Evolutionary conservation across 164 flowering plant species (phyloP).

Genomic region (Kalanchoe fedtschenkoi): DNA sequence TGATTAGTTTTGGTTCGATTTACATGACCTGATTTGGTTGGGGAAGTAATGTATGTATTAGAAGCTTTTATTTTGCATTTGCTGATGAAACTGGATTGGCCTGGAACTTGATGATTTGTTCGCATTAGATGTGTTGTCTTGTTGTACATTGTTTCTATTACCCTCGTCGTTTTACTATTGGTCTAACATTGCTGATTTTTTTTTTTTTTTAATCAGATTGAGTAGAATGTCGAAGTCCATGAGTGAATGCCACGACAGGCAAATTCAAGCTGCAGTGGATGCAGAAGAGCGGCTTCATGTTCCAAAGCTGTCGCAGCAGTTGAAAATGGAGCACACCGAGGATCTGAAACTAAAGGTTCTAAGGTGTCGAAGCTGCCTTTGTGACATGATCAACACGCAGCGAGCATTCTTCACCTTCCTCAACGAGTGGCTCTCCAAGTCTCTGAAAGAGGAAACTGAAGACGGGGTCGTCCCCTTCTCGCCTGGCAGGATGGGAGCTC

Average conservation of each 20-base stretch:
- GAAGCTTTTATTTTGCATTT: too few relatives aligned
- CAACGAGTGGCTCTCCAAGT: constrained; percentile 7
- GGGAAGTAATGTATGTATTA: too few relatives aligned
- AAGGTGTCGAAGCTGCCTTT: neutral
- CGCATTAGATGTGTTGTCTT: too few relatives aligned
- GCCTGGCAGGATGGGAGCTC: neutral
- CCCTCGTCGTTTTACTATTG: too few relatives aligned
- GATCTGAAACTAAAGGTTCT: constrained; percentile 4
- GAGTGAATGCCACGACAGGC: constrained; percentile 6
- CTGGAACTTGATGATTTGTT: too few relatives aligned
- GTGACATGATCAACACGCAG: constrained; percentile 1
- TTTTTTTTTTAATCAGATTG: too few relatives aligned
- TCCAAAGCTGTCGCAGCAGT: neutral
- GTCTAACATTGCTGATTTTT: too few relatives aligned
- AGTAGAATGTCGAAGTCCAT: constrained; percentile 7
- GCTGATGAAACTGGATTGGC: too few relatives aligned
- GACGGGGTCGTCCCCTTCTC: neutral
- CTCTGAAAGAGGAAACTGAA: neutral
- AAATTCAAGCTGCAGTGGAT: constrained; percentile 3
- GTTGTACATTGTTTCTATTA: too few relatives aligned
- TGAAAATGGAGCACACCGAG: neutral
- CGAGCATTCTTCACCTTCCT: neutral
- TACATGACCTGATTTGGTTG: too few relatives aligned
- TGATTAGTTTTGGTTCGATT: too few relatives aligned
- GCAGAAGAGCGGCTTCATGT: neutral